Evolutionary conservation across 164 flowering plant genomes (phyloP).

Genomic region (Tinospora cordifolia): DNA sequence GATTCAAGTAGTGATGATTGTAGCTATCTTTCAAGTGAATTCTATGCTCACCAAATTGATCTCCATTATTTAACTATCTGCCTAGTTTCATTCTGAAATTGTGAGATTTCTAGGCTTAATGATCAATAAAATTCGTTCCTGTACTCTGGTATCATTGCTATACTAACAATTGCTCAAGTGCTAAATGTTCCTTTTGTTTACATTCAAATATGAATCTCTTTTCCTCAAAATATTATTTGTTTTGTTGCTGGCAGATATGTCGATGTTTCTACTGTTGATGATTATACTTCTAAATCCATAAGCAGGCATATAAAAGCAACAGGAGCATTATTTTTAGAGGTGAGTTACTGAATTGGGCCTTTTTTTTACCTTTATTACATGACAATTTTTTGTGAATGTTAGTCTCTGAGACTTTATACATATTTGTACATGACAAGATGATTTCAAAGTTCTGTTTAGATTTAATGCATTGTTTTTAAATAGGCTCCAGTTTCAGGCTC

Average conservation of each 20-base stretch:
- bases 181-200: background rate
- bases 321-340: slow-evolving; percentile 89
- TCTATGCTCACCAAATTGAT: background rate
- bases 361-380: background rate
- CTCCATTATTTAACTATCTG: background rate
- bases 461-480: slow-evolving; percentile 19
- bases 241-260: slow-evolving; percentile 52
- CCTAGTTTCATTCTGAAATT: too few relatives aligned
- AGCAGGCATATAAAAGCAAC: slow-evolving; percentile 51
- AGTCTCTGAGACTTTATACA: background rate
- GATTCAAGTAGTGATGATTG: background rate
- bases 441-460: slow-evolving; percentile 12
- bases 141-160: too few relatives aligned
- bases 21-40: background rate
- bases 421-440: slow-evolving; percentile 7
- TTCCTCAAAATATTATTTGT: background rate
- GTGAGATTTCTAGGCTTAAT: too few relatives aligned
- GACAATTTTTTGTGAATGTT: background rate
- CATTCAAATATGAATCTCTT: background rate
- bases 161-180: too few relatives aligned
- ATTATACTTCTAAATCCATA: slow-evolving; percentile 60
- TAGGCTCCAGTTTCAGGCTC: slow-evolving; percentile 99
- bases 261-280: slow-evolving; percentile 92
- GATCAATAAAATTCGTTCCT: too few relatives aligned
- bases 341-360: slow-evolving; percentile 18